phyloP scores from a whole-genome alignment of 192 early-diverging fungal species.

The Mortierella hygrophila region DNA sequence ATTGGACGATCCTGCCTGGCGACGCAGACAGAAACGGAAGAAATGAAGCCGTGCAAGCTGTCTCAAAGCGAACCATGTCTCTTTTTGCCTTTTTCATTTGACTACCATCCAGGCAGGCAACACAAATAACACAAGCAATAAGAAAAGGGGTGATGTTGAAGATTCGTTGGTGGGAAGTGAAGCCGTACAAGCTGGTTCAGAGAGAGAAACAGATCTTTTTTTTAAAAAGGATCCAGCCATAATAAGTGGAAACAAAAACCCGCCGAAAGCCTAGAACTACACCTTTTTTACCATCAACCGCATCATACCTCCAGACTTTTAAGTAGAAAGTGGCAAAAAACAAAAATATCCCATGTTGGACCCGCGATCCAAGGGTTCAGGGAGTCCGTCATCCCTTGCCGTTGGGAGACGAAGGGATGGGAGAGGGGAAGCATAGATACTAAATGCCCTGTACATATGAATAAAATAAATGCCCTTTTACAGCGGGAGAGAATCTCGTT shows the following conservation, averaged over 20 bases:
- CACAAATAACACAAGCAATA: background rate
- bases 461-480: background rate
- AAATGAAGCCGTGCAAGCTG: too few relatives aligned
- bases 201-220: background rate
- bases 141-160: background rate
- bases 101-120: too few relatives aligned
- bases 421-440: conserved; percentile 11
- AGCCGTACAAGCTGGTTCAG: background rate
- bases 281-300: background rate
- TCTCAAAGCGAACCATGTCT: too few relatives aligned
- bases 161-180: background rate
- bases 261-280: background rate
- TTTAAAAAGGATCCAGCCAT: background rate
- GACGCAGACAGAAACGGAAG: too few relatives aligned
- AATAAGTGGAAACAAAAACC: background rate
- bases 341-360: background rate
- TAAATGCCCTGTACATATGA: background rate
- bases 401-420: conserved; percentile 8
- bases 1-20: too few relatives aligned
- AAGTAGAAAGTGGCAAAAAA: background rate
- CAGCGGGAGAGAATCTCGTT: conserved; percentile 2
- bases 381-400: background rate
- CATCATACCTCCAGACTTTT: background rate
- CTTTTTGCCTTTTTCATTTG: too few relatives aligned
- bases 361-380: conserved; percentile 7